phyloP scores from a whole-genome alignment of 371 early-diverging fungal species.

The Astathelohania contejeani region DNA sequence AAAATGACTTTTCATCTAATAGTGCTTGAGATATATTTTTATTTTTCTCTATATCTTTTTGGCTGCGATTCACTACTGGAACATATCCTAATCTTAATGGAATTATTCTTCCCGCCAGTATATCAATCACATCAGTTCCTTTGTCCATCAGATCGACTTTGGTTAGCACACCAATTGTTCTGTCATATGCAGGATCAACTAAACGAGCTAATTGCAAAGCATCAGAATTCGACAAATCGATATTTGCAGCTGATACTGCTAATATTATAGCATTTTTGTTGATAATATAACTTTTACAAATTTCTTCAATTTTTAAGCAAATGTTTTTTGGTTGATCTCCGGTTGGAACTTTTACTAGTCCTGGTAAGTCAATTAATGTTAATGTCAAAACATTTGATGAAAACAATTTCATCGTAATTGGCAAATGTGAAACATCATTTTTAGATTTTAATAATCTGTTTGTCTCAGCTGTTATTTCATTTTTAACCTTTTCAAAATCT shows the following conservation, averaged over 20 bases:
- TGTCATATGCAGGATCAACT: conserved; percentile 64
- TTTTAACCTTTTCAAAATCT: conserved; percentile 63
- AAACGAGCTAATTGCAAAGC: conserved; percentile 71
- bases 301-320: conserved; percentile 82
- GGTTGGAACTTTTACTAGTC: conserved; percentile 58
- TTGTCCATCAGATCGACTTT: conserved; percentile 86
- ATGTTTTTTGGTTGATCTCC: conserved; percentile 72
- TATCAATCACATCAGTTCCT: conserved; percentile 94
- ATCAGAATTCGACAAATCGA: conserved; percentile 75
- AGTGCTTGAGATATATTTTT: conserved; percentile 69
- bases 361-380: conserved; percentile 78
- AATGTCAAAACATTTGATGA: conserved; percentile 67
- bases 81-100: conserved; percentile 76
- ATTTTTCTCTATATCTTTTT: conserved; percentile 65
- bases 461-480: conserved; percentile 73
- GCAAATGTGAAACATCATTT: conserved; percentile 56
- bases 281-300: conserved; percentile 75
- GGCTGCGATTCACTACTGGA: conserved; percentile 53
- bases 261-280: conserved; percentile 78
- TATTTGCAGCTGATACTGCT: conserved; percentile 79
- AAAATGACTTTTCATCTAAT: conserved; percentile 69
- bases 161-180: conserved; percentile 75
- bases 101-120: conserved; percentile 81
- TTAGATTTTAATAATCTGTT: conserved; percentile 64
- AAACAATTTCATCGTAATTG: conserved; percentile 69